Percentiles rank a stretch among this genome's conserved stretches.
Evolutionary conservation across 2,329 filamentous ascomycete species (phyloP).

Genomic region (Cercospora beticola): DNA sequence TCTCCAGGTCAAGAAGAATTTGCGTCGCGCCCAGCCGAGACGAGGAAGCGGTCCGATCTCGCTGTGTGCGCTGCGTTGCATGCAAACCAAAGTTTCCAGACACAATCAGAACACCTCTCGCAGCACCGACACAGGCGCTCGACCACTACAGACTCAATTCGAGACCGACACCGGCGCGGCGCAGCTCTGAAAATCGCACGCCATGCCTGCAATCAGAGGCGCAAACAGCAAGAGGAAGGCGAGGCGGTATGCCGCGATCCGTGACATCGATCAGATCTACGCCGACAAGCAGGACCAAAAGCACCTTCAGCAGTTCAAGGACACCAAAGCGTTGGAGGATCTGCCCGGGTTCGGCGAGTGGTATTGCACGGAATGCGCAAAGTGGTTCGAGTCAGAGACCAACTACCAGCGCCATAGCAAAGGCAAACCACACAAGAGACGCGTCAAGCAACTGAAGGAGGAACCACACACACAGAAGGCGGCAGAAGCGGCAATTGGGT

Average conservation of each 20-base stretch:
- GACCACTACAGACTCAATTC: not conserved
- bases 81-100: slow-evolving; percentile 1
- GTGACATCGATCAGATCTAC: slow-evolving; percentile 90
- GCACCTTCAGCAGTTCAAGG: slow-evolving; percentile 77
- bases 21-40: slow-evolving; percentile 10
- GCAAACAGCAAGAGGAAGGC: slow-evolving; percentile 52
- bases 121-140: slow-evolving; percentile 6
- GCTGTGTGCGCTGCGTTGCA: not conserved
- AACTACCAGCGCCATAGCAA: slow-evolving; percentile 74
- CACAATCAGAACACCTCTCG: not conserved
- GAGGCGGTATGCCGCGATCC: slow-evolving; percentile 47
- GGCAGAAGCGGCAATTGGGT: slow-evolving; percentile 75
- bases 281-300: slow-evolving; percentile 74
- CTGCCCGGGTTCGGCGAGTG: slow-evolving; percentile 80
- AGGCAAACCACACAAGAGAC: slow-evolving; percentile 93
- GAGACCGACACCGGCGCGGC: slow-evolving; percentile 18
- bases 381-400: slow-evolving; percentile 87
- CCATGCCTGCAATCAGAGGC: slow-evolving; percentile 53
- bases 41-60: slow-evolving; percentile 7
- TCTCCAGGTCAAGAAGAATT: slow-evolving; percentile 18
- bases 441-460: slow-evolving; percentile 77
- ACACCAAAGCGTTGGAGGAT: slow-evolving; percentile 78
- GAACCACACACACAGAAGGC: slow-evolving; percentile 84
- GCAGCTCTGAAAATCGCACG: slow-evolving; percentile 18
- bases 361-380: slow-evolving; percentile 92